Conservation (phyloP, 345 rosid genomes). For the Iberis pinnata region DNA sequence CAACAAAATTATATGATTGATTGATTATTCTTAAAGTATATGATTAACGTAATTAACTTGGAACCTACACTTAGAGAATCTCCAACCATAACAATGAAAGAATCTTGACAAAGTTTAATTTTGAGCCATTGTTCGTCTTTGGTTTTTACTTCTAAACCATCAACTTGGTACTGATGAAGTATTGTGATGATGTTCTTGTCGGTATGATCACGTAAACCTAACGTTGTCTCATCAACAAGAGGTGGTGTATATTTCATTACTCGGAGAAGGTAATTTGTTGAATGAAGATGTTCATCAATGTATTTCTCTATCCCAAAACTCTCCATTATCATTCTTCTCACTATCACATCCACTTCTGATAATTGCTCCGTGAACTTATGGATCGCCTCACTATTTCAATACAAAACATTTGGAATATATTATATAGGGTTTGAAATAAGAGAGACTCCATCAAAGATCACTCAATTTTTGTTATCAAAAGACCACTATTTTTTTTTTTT, state of each 20-base stretch:
- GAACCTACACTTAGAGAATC: constrained; percentile 41
- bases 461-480: too few relatives aligned
- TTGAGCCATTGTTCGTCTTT: constrained; percentile 47
- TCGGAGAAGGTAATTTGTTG: constrained; percentile 24
- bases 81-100: constrained; percentile 43
- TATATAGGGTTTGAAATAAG: too few relatives aligned
- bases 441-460: too few relatives aligned
- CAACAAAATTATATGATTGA: too few relatives aligned
- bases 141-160: constrained; percentile 40
- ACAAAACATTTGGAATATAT: not conserved
- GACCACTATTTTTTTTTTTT: too few relatives aligned
- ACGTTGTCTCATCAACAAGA: constrained; percentile 26
- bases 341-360: constrained; percentile 37
- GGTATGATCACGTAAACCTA: constrained; percentile 39
- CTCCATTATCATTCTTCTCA: constrained; percentile 51
- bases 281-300: constrained; percentile 30
- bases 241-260: constrained; percentile 19
- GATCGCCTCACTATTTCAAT: constrained; percentile 26
- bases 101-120: constrained; percentile 38
- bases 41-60: too few relatives aligned
- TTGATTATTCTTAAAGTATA: not conserved
- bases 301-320: constrained; percentile 42
- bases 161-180: constrained; percentile 44
- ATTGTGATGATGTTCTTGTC: constrained; percentile 49
- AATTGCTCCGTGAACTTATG: constrained; percentile 16